These are phyloP conservation scores for Pleurozium schreberi DNA, from an alignment of 225 moss, liverwort and hornwort species.

Conservation along the genomic window DNA sequence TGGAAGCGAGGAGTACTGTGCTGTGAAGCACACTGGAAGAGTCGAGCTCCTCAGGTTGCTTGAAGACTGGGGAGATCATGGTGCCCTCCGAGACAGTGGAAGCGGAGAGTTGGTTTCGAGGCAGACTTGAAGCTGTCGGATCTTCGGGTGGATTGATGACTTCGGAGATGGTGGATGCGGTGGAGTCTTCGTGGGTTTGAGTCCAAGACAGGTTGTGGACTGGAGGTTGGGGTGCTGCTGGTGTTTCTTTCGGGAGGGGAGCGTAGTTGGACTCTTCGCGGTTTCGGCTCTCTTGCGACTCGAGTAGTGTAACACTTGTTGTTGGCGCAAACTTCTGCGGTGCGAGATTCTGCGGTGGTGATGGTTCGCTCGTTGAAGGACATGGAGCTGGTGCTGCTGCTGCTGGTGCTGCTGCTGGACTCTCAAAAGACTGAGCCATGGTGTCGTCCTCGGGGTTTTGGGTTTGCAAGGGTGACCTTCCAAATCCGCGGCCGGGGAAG, in stretches of 20 bases:
- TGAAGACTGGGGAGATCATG: not conserved
- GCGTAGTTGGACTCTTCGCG: not conserved
- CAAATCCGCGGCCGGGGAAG: conserved; percentile 26
- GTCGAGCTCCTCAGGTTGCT: not conserved
- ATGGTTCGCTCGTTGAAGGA: not conserved
- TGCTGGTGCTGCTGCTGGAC: no score
- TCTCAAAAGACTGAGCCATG: not conserved
- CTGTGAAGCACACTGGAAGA: not conserved
- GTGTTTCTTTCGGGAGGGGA: not conserved
- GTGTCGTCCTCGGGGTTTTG: not conserved
- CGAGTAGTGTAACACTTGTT: not conserved
- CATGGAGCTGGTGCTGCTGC: not conserved
- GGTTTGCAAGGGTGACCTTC: not conserved
- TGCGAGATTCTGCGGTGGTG: not conserved
- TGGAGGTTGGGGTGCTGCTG: not conserved
- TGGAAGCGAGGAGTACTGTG: not conserved
- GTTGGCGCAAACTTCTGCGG: not conserved
- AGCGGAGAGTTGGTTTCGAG: not conserved
- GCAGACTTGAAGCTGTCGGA: not conserved
- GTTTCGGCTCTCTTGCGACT: conserved; percentile 22
- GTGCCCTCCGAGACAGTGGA: not conserved
- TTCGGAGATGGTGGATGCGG: not conserved
- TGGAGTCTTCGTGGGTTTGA: not conserved
- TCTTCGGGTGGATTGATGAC: not conserved
- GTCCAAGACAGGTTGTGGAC: not conserved